Evolutionary conservation across 306 rosid genomes (phyloP).

Genomic region (Morella rubra): DNA sequence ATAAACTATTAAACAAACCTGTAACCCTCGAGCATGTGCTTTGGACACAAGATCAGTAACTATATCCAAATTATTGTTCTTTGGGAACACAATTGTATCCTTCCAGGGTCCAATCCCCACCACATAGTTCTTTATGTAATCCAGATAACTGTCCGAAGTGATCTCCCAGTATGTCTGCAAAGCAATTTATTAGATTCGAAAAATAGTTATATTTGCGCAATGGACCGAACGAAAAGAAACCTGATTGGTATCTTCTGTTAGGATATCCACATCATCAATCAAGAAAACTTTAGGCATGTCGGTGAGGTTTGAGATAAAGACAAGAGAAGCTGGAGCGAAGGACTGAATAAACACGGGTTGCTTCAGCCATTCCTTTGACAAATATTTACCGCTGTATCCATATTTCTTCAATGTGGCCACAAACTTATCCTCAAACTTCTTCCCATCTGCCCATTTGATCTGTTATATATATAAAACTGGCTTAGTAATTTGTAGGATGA

Average conservation of each 20-base stretch:
- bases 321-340: conserved; percentile 87
- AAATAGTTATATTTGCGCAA: background rate
- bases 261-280: conserved; percentile 57
- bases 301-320: conserved; percentile 60
- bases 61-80: conserved; percentile 44
- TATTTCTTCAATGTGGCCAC: conserved; percentile 72
- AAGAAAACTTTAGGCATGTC: conserved; percentile 71
- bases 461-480: conserved; percentile 29
- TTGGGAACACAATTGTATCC: conserved; percentile 68
- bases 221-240: conserved; percentile 13
- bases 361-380: conserved; percentile 78
- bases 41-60: conserved; percentile 71
- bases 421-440: conserved; percentile 79
- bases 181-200: background rate
- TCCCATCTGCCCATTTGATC: conserved; percentile 75
- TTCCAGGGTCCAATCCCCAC: conserved; percentile 98
- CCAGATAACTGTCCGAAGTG: conserved; percentile 69
- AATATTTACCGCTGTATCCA: conserved; percentile 80
- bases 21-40: conserved; percentile 82
- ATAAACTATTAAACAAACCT: conserved; percentile 42
- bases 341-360: conserved; percentile 85
- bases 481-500: no score
- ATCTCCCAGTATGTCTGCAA: conserved; percentile 88
- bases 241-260: conserved; percentile 91
- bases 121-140: conserved; percentile 64